Percentiles rank a stretch among this genome's conserved stretches.
Evolutionary conservation across 306 rosid species (phyloP).

Genomic region (Potentilla sterilis): DNA sequence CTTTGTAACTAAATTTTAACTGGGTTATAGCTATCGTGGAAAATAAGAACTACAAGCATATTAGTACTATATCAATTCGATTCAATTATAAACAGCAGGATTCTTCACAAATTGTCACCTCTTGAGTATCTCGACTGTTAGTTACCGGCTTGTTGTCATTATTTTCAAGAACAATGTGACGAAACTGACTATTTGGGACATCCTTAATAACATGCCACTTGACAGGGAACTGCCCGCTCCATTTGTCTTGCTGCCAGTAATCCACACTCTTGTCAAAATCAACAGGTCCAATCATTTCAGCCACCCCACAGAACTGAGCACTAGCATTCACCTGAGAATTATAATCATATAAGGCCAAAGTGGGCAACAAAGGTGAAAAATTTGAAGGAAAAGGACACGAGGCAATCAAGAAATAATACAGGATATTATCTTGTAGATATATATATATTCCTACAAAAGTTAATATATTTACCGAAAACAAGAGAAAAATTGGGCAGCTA

Average conservation of each 20-base stretch:
- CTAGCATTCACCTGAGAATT: slow-evolving; percentile 78
- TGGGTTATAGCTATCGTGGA: not conserved
- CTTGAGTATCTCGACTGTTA: slow-evolving; percentile 91
- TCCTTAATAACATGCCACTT: slow-evolving; percentile 88
- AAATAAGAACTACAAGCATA: not conserved
- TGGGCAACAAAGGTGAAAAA: slow-evolving; percentile 2
- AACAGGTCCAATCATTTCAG: slow-evolving; percentile 91
- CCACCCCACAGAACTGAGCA: slow-evolving; percentile 93
- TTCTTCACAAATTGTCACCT: slow-evolving; percentile 42
- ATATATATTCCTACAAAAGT: not conserved
- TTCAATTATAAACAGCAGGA: not conserved
- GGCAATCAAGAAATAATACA: slow-evolving; percentile 2
- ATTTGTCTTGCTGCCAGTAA: slow-evolving; percentile 94
- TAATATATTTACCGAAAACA: slow-evolving; percentile 58
- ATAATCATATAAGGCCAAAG: slow-evolving; percentile 10
- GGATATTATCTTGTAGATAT: not conserved
- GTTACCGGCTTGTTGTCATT: slow-evolving; percentile 94
- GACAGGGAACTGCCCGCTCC: slow-evolving; percentile 89
- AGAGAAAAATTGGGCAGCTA: slow-evolving; percentile 63
- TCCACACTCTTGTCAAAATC: slow-evolving; percentile 82
- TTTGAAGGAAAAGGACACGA: not conserved
- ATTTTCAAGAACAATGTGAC: slow-evolving; percentile 80
- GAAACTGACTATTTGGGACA: slow-evolving; percentile 82
- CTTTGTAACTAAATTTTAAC: not conserved
- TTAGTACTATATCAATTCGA: not conserved